phyloP scores from a whole-genome alignment of 1,284 basidiomycete species.

The Erythrobasidium hasegawianum region DNA sequence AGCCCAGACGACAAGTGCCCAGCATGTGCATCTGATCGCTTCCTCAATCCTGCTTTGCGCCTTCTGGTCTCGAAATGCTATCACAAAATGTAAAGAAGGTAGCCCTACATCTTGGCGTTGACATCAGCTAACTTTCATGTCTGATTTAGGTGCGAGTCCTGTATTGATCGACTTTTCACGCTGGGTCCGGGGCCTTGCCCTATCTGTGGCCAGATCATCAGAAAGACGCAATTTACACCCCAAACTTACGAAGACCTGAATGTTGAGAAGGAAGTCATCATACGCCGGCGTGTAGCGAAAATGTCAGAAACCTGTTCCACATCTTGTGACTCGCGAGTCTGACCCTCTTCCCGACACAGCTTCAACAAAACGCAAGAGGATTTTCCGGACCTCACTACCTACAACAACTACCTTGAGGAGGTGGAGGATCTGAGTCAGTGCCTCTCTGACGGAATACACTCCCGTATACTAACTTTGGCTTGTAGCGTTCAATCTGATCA shows the following conservation, averaged over 20 bases:
- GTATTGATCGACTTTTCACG: conserved; percentile 93
- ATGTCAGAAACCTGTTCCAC: conserved; percentile 55
- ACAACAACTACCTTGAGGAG: conserved; percentile 94
- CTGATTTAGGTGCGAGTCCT: conserved; percentile 79
- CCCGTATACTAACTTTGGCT: background rate
- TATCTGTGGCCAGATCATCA: conserved; percentile 79
- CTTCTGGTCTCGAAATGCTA: conserved; percentile 93
- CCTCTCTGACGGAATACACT: background rate
- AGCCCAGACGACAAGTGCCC: conserved; percentile 74
- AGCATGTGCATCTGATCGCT: conserved; percentile 93
- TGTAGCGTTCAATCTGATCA: conserved; percentile 89
- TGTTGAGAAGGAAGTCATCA: conserved; percentile 93
- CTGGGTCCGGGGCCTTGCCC: conserved; percentile 96
- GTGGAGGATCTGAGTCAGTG: conserved; percentile 87
- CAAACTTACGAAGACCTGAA: conserved; percentile 96
- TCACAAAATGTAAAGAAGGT: conserved; percentile 79
- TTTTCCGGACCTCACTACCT: conserved; percentile 73
- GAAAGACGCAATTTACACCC: conserved; percentile 89
- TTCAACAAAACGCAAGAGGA: conserved; percentile 92
- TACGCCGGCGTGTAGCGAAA: conserved; percentile 79
- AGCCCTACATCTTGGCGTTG: background rate
- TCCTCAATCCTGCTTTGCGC: conserved; percentile 88
- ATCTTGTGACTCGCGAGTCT: background rate
- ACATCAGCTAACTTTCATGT: background rate
- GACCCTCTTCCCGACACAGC: conserved; percentile 51